Conservation (phyloP, 2,329 filamentous ascomycete species). For the Fusarium coicis region DNA sequence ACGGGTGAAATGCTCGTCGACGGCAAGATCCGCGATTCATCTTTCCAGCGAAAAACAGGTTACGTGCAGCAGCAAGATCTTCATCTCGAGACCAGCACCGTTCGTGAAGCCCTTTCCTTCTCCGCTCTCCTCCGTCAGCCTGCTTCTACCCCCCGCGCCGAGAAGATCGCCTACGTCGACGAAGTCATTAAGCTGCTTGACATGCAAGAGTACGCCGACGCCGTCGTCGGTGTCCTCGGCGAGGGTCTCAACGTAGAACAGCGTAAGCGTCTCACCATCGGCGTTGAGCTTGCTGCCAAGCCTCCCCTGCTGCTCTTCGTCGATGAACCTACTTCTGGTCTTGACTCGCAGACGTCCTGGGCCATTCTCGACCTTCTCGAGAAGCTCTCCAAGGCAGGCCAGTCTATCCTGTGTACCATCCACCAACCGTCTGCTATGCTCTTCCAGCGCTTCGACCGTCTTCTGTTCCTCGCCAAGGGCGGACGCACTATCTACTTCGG, state of each 20-base stretch:
- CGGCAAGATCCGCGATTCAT: slow-evolving; percentile 71
- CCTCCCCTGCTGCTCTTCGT: slow-evolving; percentile 62
- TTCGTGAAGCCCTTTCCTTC: slow-evolving; percentile 55
- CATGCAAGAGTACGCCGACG: slow-evolving; percentile 66
- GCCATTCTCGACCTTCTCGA: slow-evolving; percentile 77
- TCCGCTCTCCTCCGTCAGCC: slow-evolving; percentile 60
- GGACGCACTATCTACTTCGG: slow-evolving; percentile 43
- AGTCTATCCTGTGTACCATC: slow-evolving; percentile 63
- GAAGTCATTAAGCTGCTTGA: slow-evolving; percentile 65
- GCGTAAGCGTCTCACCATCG: slow-evolving; percentile 62
- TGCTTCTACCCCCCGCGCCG: slow-evolving; percentile 53
- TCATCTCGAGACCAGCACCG: slow-evolving; percentile 56
- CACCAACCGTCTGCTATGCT: slow-evolving; percentile 58
- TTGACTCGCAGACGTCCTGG: slow-evolving; percentile 72
- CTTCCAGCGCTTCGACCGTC: slow-evolving; percentile 62
- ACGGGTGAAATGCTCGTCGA: slow-evolving; percentile 77
- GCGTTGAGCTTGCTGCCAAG: slow-evolving; percentile 58
- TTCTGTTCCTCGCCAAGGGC: slow-evolving; percentile 58
- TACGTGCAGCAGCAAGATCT: slow-evolving; percentile 77
- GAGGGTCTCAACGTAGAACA: slow-evolving; percentile 62
- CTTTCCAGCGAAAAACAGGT: slow-evolving; percentile 77
- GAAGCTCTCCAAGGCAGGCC: slow-evolving; percentile 66
- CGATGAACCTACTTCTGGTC: slow-evolving; percentile 65
- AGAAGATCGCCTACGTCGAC: slow-evolving; percentile 65
- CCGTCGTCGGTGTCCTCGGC: slow-evolving; percentile 59